phyloP scores from a whole-genome alignment of 2,329 filamentous ascomycete species.

The Echinosphaeria canescens region DNA sequence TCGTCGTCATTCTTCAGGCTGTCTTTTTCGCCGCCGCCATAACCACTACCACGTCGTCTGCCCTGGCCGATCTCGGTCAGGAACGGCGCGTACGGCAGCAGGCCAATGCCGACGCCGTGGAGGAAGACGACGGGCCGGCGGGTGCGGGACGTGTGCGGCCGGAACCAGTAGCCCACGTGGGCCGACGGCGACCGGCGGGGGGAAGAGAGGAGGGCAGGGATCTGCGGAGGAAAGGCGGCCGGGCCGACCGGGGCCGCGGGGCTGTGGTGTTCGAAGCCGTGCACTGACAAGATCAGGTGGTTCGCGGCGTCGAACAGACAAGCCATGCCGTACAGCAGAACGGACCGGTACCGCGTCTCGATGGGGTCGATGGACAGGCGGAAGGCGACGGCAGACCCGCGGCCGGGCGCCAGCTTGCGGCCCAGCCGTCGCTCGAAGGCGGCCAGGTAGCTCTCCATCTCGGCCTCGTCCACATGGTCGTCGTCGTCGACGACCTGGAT shows the following conservation, averaged over 20 bases:
- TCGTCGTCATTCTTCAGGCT: conserved; percentile 7
- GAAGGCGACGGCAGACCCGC: conserved; percentile 30
- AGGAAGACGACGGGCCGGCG: conserved; percentile 42
- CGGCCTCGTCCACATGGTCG: conserved; percentile 13
- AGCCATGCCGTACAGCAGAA: conserved; percentile 30
- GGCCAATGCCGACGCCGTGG: conserved; percentile 49
- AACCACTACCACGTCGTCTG: too few species aligned
- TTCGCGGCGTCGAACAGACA: neutral
- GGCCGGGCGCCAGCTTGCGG: conserved; percentile 25
- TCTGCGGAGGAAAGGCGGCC: conserved; percentile 4
- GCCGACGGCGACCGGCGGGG: conserved; percentile 21
- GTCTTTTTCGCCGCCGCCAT: too few species aligned
- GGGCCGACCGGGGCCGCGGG: conserved; percentile 5
- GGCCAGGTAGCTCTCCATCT: conserved; percentile 24
- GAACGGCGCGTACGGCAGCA: conserved; percentile 38
- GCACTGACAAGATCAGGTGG: conserved; percentile 3
- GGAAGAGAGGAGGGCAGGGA: conserved; percentile 3
- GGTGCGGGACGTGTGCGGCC: conserved; percentile 33
- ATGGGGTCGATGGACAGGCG: conserved; percentile 44
- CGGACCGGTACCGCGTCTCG: conserved; percentile 33
- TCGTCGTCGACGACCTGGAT: conserved; percentile 11
- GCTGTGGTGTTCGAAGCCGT: too few species aligned
- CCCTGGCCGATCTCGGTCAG: too few species aligned
- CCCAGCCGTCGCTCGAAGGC: conserved; percentile 30
- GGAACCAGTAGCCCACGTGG: conserved; percentile 41